Base-by-base conservation (phyloP, 2,329 filamentous ascomycete genomes). In the Stagonosporopsis tanaceti region DNA sequence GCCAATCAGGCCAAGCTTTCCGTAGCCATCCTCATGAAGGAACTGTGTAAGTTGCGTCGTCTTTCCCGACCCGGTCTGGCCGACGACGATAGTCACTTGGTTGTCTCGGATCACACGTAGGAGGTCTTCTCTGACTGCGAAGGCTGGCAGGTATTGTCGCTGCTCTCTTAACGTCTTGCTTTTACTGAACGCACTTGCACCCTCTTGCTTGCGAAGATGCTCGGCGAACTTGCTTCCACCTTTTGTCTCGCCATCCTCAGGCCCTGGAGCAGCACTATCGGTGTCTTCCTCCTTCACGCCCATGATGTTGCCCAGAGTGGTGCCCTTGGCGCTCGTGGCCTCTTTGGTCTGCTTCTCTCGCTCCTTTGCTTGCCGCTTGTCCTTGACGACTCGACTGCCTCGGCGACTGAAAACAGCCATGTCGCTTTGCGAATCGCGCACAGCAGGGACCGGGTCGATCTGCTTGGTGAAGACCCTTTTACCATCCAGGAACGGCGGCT, bases 331-430 rank as follows among this genome's bases (percentile, higher is more conserved):
- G 65, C 92, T 97, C 0, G 95, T 98, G 6, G 95, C 94, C 70
- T 98, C 90, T 73, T 97, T 93, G 0, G 95, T 94, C 76, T 98
- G 94, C 68, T 93, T 92, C 71, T 96, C 92, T 39, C 95, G 87
- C 75, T 99, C 95, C 61, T 93, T 90, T 76, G 97, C 93, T 77
- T 97, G 93, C 39, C 96, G 84, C 66, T 90, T 89, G 68, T 99
- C 95, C 70, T 90, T 91, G 12, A 99, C 95, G 2, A 97, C 93
- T 67, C 88, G 90, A 73, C 94, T 98, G 0, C 95, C 95, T 75
- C 97, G 97, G 40, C 94, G 86, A 78, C 93, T 96, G 69, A 98
- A 98, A 1, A 99, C 93, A 1, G 95, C 95, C 95, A 99, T 97
- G 72, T 99, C 95, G 73, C 96, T 99, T 77, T 98, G 94, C 25